Evolutionary conservation across 768 basidiomycete species (phyloP).

Genomic region (Leccinum uliginosum): DNA sequence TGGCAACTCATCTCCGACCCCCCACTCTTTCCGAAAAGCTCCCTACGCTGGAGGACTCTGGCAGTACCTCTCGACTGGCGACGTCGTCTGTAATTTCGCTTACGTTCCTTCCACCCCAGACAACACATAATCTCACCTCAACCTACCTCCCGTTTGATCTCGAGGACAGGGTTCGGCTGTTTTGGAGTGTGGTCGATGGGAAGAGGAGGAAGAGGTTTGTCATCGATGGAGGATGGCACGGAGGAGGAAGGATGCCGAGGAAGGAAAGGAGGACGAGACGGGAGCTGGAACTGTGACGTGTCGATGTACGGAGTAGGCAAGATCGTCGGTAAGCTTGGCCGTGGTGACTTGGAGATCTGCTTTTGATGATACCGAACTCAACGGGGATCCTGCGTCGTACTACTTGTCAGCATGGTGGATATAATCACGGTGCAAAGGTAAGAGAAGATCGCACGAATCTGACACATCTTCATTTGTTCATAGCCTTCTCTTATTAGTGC

Average conservation of each 20-base stretch:
- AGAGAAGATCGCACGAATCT: constrained; percentile 13
- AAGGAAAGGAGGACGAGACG: constrained; percentile 34
- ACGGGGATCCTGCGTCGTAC: constrained; percentile 68
- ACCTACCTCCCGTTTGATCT: constrained; percentile 18
- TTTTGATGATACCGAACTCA: background rate
- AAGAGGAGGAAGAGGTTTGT: too few species aligned
- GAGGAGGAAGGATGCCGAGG: constrained; percentile 62
- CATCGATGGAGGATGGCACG: too few species aligned
- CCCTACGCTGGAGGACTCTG: constrained; percentile 56
- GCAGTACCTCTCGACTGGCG: constrained; percentile 71
- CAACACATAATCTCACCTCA: constrained; percentile 20
- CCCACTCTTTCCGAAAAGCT: constrained; percentile 13
- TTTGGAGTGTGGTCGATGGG: too few species aligned
- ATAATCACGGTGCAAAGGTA: constrained; percentile 91
- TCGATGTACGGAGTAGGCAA: constrained; percentile 98
- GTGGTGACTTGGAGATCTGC: background rate
- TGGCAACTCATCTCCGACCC: constrained; percentile 19
- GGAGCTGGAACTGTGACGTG: constrained; percentile 79
- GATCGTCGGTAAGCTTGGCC: constrained; percentile 71
- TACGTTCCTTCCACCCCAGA: constrained; percentile 51
- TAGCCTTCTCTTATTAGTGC: constrained; percentile 46
- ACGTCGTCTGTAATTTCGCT: constrained; percentile 77
- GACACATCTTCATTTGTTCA: background rate
- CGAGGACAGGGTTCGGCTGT: too few species aligned
- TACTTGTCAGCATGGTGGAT: constrained; percentile 95